Base-by-base conservation (phyloP, 2,329 filamentous ascomycete genomes). In the Fusarium nelsonii region DNA sequence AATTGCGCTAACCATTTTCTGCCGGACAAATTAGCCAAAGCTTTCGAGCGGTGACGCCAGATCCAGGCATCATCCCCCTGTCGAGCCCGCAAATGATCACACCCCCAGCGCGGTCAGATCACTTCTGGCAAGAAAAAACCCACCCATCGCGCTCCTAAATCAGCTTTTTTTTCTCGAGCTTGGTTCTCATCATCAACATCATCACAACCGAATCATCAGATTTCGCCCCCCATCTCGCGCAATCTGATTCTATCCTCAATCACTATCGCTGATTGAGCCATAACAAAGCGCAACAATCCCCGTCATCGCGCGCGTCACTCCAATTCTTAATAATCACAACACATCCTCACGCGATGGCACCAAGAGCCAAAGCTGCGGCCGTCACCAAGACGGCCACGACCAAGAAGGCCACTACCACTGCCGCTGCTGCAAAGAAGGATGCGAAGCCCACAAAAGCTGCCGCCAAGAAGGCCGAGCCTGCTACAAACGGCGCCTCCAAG, bases 261-360 rank as follows among this genome's bases (percentile, higher is more conserved):
- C 50, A 34, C 33, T 8, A 20, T 36, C 9, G 23, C 39, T 48
- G 6, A 33, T 59, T 34, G 16, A 40, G 3, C 2, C 11, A 51
- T 12, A 8, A 6, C 9, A 12, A 44, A 50, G 18, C 30, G 28
- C 48, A 45, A 51, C 41, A 28, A 16, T 18, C 32, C 46, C 16
- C 15, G 26, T 33, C 12, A 40, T 50, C 56, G 48, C 68, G 51
- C 68, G 60, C 46, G 39, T 69, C 57, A 40, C 49, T 45, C 1
- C 53, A 64, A 55, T 45, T 41, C 54, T 48, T 16, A 40, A 59
- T 33, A 48, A 40, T 28, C 59, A 52, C 32, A 61, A 51, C 52
- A 65, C 44, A 54, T 40, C 51, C 30, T 52, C n/a, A 71, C 74
- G 73, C 73, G 66, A 79, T 79, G 77, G 73, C 78, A 55, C 72